Evolutionary conservation across 306 rosid species (phyloP), one percentile per base, ranked within the genome.

Genomic region (Cicer cuneatum): DNA sequence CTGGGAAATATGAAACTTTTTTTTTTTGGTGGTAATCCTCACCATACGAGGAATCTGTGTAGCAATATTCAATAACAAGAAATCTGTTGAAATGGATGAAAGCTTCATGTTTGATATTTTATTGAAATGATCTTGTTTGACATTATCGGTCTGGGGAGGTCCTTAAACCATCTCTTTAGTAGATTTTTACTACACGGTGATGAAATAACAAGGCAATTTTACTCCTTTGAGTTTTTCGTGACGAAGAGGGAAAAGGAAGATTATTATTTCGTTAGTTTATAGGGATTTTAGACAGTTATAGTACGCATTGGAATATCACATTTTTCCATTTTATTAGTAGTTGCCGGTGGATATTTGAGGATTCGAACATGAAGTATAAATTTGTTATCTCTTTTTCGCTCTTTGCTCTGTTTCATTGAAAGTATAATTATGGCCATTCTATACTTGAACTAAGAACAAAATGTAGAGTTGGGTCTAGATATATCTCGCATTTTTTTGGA

Each of bases 31-130:
- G 79, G 75, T 66, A 40, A 58, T 65, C 82, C 72, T 59, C 78
- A 77, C 66, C 60, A 40, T 40, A 63, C 24, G 66, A 43, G 73
- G 83, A 71, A 52, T 66, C 63, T 66, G 24, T 83, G 69, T 75
- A 65, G 6, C 65, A 41, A 54, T 69, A 81, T 1, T n/a, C 53
- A 49, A 19, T 35, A 46, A 35, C 3, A 29, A 69, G 56, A 70
- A 64, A 53, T 70, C 48, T 65, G 53, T 56, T 47, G 53, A 57
- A 46, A 40, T 56, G 62, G 58, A 13, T 64, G 66, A 56, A 75
- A 71, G 62, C 65, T 38, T 8, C 41, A 45, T 33, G 56, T 71
- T 49, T 70, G 49, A 57, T 72, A 53, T 57, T 45, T 35, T 33
- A 74, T 35, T 75, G 46, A 62, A 67, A 18, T 18, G 15, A 24